Evolutionary conservation across 2,329 filamentous ascomycete species (phyloP).

Genomic region (Dactylellina drechsleri): DNA sequence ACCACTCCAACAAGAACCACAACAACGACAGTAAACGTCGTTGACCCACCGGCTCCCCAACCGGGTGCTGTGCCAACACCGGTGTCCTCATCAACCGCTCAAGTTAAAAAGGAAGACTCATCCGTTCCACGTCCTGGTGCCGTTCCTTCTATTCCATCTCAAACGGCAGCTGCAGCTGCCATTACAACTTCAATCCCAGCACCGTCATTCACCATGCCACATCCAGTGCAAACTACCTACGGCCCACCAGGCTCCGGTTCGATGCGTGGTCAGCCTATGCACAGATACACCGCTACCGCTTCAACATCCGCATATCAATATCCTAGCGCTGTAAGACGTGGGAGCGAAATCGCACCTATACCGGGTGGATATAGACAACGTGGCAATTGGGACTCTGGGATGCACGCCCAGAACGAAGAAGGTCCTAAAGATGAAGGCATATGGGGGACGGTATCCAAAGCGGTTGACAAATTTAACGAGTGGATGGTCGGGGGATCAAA

Average conservation of each 20-base stretch:
- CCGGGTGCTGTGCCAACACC: constrained; percentile 34
- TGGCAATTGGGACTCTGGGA: constrained; percentile 8
- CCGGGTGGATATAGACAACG: constrained; percentile 46
- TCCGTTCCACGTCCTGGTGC: constrained; percentile 21
- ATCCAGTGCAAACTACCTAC: constrained; percentile 42
- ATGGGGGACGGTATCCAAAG: constrained; percentile 37
- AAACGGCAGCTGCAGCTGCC: constrained; percentile 22
- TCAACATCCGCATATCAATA: constrained; percentile 16
- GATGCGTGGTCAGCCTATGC: constrained; percentile 35
- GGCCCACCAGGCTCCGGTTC: constrained; percentile 26
- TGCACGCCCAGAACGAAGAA: constrained; percentile 4
- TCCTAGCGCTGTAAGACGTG: constrained; percentile 29
- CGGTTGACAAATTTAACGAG: constrained; percentile 50
- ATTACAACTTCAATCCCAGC: constrained; percentile 25
- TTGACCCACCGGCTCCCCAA: constrained; percentile 45
- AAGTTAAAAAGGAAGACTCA: constrained; percentile 9
- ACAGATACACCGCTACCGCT: constrained; percentile 35
- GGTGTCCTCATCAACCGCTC: constrained; percentile 12
- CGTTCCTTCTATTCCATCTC: constrained; percentile 19
- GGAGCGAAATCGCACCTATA: constrained; percentile 26
- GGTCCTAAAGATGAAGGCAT: constrained; percentile 29
- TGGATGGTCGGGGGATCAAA: constrained; percentile 51
- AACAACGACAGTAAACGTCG: constrained; percentile 44
- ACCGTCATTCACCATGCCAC: constrained; percentile 47
- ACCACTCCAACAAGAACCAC: constrained; percentile 35